A percentile compares a stretch with the other conserved stretches of the same genome.
phyloP scores from a whole-genome alignment of 768 basidiomycete genomes.

The Tremella mesenterica region DNA sequence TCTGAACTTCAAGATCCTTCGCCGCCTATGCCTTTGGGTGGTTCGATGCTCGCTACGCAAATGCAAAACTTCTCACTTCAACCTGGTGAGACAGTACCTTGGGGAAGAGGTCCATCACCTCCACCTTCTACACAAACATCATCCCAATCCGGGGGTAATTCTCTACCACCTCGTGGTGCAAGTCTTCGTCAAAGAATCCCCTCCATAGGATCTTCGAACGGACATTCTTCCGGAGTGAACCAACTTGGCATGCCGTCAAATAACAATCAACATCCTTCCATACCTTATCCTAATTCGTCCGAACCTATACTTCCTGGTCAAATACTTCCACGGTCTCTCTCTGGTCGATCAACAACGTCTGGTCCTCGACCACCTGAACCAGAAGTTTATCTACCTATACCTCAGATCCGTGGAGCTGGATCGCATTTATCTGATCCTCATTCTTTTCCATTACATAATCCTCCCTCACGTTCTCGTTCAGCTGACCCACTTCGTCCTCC shows the following conservation, averaged over 20 bases:
- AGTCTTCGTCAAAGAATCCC: conserved; percentile 21
- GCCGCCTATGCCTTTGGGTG: conserved; percentile 17
- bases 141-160: conserved; percentile 4
- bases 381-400: conserved; percentile 27
- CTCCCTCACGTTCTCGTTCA: conserved; percentile 39
- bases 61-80: conserved; percentile 30
- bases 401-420: conserved; percentile 17
- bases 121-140: conserved; percentile 3
- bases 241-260: not conserved
- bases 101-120: conserved; percentile 20
- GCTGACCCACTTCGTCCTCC: conserved; percentile 40
- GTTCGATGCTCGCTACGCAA: conserved; percentile 27
- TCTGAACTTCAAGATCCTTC: conserved; percentile 10
- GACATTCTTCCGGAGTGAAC: no score
- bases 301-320: conserved; percentile 11
- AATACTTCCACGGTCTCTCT: conserved; percentile 27
- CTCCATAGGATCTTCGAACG: no score
- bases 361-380: conserved; percentile 12
- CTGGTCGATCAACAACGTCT: conserved; percentile 34
- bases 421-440: conserved; percentile 22
- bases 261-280: conserved; percentile 8
- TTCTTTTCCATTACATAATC: conserved; percentile 1
- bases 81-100: conserved; percentile 27
- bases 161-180: conserved; percentile 34
- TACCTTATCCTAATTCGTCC: conserved; percentile 10